Conservation (phyloP, 75 land plant species). For the Pinus albicaulis region DNA sequence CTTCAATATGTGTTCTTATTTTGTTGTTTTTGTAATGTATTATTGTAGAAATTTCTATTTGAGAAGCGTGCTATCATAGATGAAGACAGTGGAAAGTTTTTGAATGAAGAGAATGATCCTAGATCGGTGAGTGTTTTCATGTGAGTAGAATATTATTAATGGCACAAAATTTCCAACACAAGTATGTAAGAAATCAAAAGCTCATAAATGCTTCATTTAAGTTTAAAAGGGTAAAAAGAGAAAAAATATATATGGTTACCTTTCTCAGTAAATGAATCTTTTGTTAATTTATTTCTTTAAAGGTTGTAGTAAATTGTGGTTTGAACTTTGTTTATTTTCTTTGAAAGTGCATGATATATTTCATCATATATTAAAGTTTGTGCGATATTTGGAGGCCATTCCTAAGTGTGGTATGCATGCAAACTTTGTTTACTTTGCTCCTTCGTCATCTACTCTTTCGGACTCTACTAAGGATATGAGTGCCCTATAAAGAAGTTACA, state of each 20-base stretch:
- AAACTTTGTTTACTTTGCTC: too few relatives aligned
- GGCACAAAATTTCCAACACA: background rate
- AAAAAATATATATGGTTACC: background rate
- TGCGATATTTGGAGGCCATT: too few relatives aligned
- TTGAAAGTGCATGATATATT: too few relatives aligned
- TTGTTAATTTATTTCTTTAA: too few relatives aligned
- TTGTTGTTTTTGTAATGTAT: background rate
- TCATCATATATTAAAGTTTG: too few relatives aligned
- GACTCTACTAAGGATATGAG: too few relatives aligned
- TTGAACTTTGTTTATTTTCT: too few relatives aligned
- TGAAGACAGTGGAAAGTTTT: constrained; percentile 78
- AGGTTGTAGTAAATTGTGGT: too few relatives aligned
- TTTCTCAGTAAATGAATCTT: too few relatives aligned
- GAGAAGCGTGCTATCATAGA: constrained; percentile 82
- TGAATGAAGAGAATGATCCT: constrained; percentile 92
- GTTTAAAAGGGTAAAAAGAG: background rate
- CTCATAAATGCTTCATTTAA: background rate
- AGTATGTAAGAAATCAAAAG: background rate
- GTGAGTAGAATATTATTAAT: background rate
- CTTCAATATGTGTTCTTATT: background rate
- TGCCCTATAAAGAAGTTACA: too few relatives aligned
- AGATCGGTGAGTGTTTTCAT: constrained; percentile 68
- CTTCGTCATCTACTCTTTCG: too few relatives aligned
- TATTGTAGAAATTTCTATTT: constrained; percentile 72
- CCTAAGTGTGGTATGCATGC: too few relatives aligned